Conservation (phyloP, 768 basidiomycete genomes). For the Kwoniella botswanensis region DNA sequence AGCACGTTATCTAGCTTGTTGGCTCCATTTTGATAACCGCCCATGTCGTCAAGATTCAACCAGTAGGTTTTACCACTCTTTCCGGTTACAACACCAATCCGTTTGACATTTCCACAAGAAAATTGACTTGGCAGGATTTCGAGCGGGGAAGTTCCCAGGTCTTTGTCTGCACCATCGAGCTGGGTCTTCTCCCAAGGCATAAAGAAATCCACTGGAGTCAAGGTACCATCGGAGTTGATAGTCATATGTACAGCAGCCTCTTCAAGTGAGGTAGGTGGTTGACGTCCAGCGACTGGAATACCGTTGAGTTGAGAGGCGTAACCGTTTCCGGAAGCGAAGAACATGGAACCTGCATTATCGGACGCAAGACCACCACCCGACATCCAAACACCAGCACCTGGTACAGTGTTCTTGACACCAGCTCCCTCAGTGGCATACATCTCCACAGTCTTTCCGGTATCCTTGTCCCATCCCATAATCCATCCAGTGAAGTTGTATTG, state of each 20-base stretch:
- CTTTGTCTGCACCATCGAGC: slow-evolving; percentile 28
- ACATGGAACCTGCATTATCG: slow-evolving; percentile 18
- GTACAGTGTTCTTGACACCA: slow-evolving; percentile 14
- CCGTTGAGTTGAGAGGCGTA: slow-evolving; percentile 27
- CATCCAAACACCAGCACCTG: slow-evolving; percentile 27
- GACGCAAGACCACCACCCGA: slow-evolving; percentile 24
- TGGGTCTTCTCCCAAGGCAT: slow-evolving; percentile 29
- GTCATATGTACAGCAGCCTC: slow-evolving; percentile 28
- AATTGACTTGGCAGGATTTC: slow-evolving; percentile 24
- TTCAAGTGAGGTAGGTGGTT: slow-evolving; percentile 26
- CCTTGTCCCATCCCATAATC: slow-evolving; percentile 28
- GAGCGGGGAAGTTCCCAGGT: slow-evolving; percentile 22
- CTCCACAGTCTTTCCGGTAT: slow-evolving; percentile 14
- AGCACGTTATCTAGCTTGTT: slow-evolving; percentile 24
- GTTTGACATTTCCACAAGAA: slow-evolving; percentile 20
- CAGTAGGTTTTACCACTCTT: slow-evolving; percentile 27
- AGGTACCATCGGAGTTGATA: slow-evolving; percentile 13
- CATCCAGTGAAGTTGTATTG: slow-evolving; percentile 30
- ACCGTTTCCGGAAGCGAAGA: slow-evolving; percentile 24
- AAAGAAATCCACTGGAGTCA: slow-evolving; percentile 26
- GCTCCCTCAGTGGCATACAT: slow-evolving; percentile 20
- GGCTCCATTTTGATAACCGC: slow-evolving; percentile 22
- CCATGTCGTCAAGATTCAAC: slow-evolving; percentile 25
- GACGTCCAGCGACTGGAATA: slow-evolving; percentile 19
- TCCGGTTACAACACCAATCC: slow-evolving; percentile 24